Percentiles rank a stretch among this genome's conserved stretches.
Evolutionary conservation across 2,329 filamentous ascomycete species (phyloP).

Genomic region (Magnaporthiopsis poae): DNA sequence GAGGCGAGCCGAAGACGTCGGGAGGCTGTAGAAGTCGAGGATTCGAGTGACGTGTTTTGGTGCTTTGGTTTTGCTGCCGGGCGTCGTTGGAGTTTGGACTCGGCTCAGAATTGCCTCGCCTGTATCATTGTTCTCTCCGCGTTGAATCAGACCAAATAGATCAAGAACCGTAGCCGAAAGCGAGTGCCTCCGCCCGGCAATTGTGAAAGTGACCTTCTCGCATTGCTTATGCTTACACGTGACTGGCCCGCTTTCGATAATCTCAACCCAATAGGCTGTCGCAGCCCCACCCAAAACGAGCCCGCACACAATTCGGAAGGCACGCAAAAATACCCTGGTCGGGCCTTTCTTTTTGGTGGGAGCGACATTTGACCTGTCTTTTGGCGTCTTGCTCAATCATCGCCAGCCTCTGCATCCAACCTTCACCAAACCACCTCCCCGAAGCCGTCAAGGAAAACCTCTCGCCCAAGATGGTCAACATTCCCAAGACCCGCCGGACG

Average conservation of each 20-base stretch:
- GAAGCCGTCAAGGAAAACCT: conserved; percentile 12
- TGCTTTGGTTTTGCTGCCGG: no score
- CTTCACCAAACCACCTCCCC: conserved; percentile 2
- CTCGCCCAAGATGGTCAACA: conserved; percentile 55
- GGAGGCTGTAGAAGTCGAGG: no score
- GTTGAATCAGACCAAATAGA: no score
- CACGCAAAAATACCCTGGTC: neutral
- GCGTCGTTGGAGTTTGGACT: neutral
- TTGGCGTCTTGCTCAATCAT: neutral
- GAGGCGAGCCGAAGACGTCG: neutral
- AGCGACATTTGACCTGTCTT: neutral
- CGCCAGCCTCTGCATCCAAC: conserved; percentile 6
- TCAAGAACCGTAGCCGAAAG: no score
- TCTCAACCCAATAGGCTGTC: neutral
- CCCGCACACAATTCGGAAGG: neutral
- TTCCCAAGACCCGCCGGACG: conserved; percentile 76
- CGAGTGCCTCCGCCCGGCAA: no score
- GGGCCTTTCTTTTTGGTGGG: neutral
- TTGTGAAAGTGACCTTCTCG: no score
- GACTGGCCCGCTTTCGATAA: neutral
- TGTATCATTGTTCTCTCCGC: no score
- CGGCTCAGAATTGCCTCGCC: neutral
- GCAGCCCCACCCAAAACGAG: neutral
- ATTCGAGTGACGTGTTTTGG: no score
- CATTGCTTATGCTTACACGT: neutral